These are phyloP conservation scores for Cryptococcus sp. DNA, from an alignment of 1,284 basidiomycete species.

Conservation along the genomic window DNA sequence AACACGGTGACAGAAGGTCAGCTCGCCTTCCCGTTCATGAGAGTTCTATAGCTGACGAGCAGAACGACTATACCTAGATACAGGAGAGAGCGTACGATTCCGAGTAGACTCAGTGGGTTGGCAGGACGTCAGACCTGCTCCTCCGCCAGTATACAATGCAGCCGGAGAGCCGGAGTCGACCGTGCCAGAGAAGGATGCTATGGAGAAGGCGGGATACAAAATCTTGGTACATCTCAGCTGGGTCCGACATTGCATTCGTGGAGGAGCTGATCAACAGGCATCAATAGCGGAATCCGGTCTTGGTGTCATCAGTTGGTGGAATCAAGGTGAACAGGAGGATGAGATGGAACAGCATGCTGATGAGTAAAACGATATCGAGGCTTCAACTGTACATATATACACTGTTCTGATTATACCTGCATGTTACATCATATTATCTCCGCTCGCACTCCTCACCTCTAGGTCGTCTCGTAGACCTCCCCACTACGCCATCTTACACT, in stretches of 20 bases:
- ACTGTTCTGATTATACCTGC: no score
- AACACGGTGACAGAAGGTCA: slow-evolving; percentile 46
- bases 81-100: slow-evolving; percentile 76
- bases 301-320: slow-evolving; percentile 60
- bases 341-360: slow-evolving; percentile 2
- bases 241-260: not conserved
- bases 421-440: no score
- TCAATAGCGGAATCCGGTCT: slow-evolving; percentile 87
- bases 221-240: slow-evolving; percentile 60
- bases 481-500: not conserved
- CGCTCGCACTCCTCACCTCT: no score
- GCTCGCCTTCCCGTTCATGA: slow-evolving; percentile 5
- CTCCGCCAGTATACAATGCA: slow-evolving; percentile 36
- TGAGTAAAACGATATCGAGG: no score
- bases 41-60: not conserved
- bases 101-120: slow-evolving; percentile 85
- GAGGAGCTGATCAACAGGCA: slow-evolving; percentile 54
- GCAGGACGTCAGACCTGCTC: slow-evolving; percentile 85
- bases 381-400: no score
- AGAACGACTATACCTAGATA: slow-evolving; percentile 80
- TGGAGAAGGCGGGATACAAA: slow-evolving; percentile 62
- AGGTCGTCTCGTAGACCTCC: not conserved
- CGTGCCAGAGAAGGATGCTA: slow-evolving; percentile 59
- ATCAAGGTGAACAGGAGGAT: slow-evolving; percentile 41
- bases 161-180: slow-evolving; percentile 20